Conservation (phyloP, 805 yeast species). For the Cyberlindnera saturnus region DNA sequence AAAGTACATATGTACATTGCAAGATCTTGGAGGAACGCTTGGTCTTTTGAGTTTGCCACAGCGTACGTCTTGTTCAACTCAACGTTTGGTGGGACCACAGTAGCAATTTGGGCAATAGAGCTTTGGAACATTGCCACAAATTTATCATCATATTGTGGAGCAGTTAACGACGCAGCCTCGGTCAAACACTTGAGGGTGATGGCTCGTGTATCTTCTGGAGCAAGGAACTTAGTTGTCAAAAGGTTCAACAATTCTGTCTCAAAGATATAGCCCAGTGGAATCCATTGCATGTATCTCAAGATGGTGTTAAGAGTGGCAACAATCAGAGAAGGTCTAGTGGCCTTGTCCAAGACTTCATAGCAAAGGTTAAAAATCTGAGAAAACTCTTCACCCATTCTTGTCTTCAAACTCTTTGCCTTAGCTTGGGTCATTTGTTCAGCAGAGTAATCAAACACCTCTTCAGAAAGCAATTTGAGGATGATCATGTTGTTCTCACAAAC, state of each 20-base stretch:
- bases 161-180: conserved; percentile 70
- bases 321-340: conserved; percentile 76
- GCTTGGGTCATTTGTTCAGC: conserved; percentile 97
- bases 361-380: conserved; percentile 91
- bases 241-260: conserved; percentile 76
- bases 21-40: conserved; percentile 89
- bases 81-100: conserved; percentile 65
- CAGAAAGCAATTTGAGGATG: conserved; percentile 80
- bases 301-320: conserved; percentile 79
- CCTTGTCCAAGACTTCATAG: conserved; percentile 86
- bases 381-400: conserved; percentile 83
- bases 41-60: conserved; percentile 74
- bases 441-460: conserved; percentile 94
- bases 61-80: conserved; percentile 70
- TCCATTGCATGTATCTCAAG: conserved; percentile 88
- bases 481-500: conserved; percentile 98
- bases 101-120: conserved; percentile 62
- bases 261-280: conserved; percentile 83
- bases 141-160: conserved; percentile 49
- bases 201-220: conserved; percentile 74
- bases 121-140: conserved; percentile 65
- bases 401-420: conserved; percentile 75
- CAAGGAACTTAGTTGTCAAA: conserved; percentile 69
- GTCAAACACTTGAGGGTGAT: conserved; percentile 87
- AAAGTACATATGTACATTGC: conserved; percentile 90